Conservation (phyloP, 2,329 filamentous ascomycete genomes). For the Fusarium penzigii region DNA sequence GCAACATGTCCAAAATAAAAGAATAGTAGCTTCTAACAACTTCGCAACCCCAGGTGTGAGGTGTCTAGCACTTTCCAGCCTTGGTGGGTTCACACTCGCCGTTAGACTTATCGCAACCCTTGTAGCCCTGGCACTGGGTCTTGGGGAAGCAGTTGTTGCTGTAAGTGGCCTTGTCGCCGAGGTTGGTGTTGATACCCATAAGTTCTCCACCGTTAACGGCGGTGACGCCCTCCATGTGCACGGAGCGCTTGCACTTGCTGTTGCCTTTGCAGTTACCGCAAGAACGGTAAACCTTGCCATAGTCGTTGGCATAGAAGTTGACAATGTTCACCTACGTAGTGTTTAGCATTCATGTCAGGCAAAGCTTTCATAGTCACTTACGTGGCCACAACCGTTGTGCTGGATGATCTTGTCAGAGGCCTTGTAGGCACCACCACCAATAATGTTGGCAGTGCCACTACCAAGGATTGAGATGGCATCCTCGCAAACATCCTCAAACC, state of each 20-base stretch:
- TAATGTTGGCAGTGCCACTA: slow-evolving; percentile 37
- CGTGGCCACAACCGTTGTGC: slow-evolving; percentile 48
- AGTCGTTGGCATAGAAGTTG: slow-evolving; percentile 44
- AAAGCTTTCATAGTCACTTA: slow-evolving; percentile 12
- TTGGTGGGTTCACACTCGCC: slow-evolving; percentile 32
- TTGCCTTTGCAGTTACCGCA: slow-evolving; percentile 32
- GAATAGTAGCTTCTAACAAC: neutral
- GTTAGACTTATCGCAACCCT: slow-evolving; percentile 31
- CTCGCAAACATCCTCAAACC: slow-evolving; percentile 51
- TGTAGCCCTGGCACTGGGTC: slow-evolving; percentile 32
- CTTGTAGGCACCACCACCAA: slow-evolving; percentile 46
- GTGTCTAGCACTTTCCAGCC: slow-evolving; percentile 29
- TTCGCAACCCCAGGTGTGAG: neutral
- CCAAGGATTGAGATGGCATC: slow-evolving; percentile 22
- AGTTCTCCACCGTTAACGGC: slow-evolving; percentile 43
- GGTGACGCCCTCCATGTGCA: slow-evolving; percentile 45
- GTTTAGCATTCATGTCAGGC: too few relatives aligned
- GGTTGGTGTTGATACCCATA: slow-evolving; percentile 44
- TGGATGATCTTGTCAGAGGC: slow-evolving; percentile 49
- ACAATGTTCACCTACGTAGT: neutral
- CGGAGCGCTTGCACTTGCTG: slow-evolving; percentile 38
- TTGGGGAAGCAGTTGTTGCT: slow-evolving; percentile 31
- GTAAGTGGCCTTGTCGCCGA: slow-evolving; percentile 35
- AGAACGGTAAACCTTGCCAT: slow-evolving; percentile 43
- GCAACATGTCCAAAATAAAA: neutral